A percentile compares a stretch with the other conserved stretches of the same genome.
Evolutionary conservation across 768 basidiomycete genomes (phyloP).

Genomic region (Suillus spraguei): DNA sequence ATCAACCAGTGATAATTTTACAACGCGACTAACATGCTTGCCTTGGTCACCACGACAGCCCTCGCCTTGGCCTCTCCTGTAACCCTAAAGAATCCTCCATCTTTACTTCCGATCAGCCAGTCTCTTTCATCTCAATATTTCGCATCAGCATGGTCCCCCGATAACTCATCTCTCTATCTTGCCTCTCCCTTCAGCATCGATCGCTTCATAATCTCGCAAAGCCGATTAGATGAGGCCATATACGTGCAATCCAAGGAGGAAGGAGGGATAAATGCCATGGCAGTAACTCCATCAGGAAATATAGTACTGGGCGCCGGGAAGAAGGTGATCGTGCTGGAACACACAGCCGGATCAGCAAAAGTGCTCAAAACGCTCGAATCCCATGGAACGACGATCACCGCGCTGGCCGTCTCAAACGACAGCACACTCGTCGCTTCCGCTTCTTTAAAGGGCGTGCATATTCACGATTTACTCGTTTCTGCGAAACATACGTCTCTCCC

Average conservation of each 20-base stretch:
- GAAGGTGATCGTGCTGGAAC: slow-evolving; percentile 55
- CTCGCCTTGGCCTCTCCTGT: slow-evolving; percentile 47
- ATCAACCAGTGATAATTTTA: background rate
- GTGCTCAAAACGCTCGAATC: slow-evolving; percentile 50
- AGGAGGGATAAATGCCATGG: slow-evolving; percentile 32
- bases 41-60: slow-evolving; percentile 45
- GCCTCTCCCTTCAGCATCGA: slow-evolving; percentile 49
- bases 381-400: slow-evolving; percentile 52
- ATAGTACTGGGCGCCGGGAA: slow-evolving; percentile 51
- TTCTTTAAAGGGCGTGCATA: slow-evolving; percentile 52
- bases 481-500: slow-evolving; percentile 53
- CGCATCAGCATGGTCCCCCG: slow-evolving; percentile 56
- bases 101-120: slow-evolving; percentile 38
- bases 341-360: slow-evolving; percentile 38
- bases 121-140: slow-evolving; percentile 20
- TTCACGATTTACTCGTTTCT: slow-evolving; percentile 60
- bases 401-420: slow-evolving; percentile 63
- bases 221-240: slow-evolving; percentile 43
- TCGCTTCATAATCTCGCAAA: slow-evolving; percentile 52
- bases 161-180: slow-evolving; percentile 58
- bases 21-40: slow-evolving; percentile 43
- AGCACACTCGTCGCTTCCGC: slow-evolving; percentile 56
- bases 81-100: slow-evolving; percentile 45
- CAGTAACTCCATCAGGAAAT: slow-evolving; percentile 36
- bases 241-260: slow-evolving; percentile 33